A percentile compares a stretch with the other conserved stretches of the same genome.
Evolutionary conservation across 495 filamentous ascomycete species (phyloP).

Genomic region (Astrothelium macrocarpum): DNA sequence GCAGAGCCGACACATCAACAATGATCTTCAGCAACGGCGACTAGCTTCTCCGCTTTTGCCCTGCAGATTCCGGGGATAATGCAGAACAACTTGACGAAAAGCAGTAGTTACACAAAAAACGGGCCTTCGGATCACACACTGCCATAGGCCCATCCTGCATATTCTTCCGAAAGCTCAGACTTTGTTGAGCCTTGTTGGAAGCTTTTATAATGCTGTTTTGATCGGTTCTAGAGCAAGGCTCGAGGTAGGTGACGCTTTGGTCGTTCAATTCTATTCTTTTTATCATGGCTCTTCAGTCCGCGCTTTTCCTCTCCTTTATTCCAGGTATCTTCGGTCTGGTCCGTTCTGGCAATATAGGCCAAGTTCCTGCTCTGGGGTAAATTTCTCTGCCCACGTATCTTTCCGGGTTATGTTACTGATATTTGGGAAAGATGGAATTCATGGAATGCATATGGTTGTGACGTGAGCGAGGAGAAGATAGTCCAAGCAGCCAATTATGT

Average conservation of each 20-base stretch:
- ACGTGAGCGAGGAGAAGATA: conserved; percentile 26
- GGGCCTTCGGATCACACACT: neutral
- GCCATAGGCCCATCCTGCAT: neutral
- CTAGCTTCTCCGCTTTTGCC: neutral
- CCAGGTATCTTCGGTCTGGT: neutral
- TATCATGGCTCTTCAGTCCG: neutral
- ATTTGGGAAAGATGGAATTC: neutral
- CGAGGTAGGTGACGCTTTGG: neutral
- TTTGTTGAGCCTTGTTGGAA: neutral
- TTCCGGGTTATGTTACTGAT: neutral
- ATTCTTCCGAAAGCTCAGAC: neutral
- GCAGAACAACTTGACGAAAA: neutral
- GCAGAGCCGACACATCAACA: neutral
- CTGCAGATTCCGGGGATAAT: neutral
- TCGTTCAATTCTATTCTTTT: neutral
- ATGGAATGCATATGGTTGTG: conserved; percentile 39
- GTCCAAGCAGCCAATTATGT: conserved; percentile 22
- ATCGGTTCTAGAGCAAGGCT: neutral
- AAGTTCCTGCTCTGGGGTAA: conserved; percentile 50
- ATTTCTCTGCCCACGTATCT: conserved; percentile 28
- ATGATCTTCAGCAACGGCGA: neutral
- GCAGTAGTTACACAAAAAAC: neutral
- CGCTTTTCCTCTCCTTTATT: neutral
- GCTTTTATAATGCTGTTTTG: neutral
- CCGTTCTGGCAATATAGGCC: conserved; percentile 26